Conservation (phyloP, 495 filamentous ascomycete species). For the Penicillium maclennaniae region DNA sequence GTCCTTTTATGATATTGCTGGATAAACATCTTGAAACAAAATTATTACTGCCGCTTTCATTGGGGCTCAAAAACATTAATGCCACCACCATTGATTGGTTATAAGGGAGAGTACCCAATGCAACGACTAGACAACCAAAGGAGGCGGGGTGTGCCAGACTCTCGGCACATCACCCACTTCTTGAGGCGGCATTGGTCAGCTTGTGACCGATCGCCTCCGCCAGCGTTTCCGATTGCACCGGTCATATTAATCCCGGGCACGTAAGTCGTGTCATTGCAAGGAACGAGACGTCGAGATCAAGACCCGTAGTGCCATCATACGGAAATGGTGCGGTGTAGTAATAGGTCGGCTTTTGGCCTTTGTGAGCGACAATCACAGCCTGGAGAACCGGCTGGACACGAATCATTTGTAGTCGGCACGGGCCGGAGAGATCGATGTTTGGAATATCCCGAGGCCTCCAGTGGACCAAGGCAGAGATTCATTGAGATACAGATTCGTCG, state of each 20-base stretch:
- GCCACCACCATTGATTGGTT: background rate
- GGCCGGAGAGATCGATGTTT: slow-evolving; percentile 34
- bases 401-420: slow-evolving; percentile 30
- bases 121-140: background rate
- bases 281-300: slow-evolving; percentile 21
- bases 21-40: too few species aligned
- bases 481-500: too few species aligned
- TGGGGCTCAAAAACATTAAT: too few species aligned
- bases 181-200: background rate
- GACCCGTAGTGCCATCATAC: slow-evolving; percentile 27
- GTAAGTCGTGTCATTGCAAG: slow-evolving; percentile 8
- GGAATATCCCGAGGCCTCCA: slow-evolving; percentile 8
- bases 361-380: slow-evolving; percentile 34
- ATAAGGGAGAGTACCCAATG: background rate
- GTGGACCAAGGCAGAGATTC: too few species aligned
- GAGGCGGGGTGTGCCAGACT: background rate
- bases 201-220: background rate
- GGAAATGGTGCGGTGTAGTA: slow-evolving; percentile 40
- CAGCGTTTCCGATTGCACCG: background rate
- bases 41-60: too few species aligned
- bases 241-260: too few species aligned
- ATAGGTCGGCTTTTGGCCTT: slow-evolving; percentile 23
- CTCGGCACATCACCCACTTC: background rate
- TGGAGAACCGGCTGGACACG: slow-evolving; percentile 40
- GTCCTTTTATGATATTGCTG: too few species aligned